Conservation (phyloP, 768 basidiomycete species). For the Tylopilus balloui region DNA sequence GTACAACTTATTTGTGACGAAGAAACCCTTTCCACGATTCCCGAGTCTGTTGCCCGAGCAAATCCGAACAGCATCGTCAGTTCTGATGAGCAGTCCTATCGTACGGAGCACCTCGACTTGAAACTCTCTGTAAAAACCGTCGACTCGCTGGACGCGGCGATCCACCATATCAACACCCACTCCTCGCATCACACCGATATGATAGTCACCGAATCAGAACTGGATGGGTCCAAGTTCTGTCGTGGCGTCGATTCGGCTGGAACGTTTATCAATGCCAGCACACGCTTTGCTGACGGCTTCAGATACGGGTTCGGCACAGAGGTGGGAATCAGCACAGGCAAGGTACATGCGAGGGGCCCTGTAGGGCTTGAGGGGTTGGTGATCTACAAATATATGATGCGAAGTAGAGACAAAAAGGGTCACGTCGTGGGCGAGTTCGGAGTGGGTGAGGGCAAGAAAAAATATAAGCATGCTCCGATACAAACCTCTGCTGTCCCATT, state of each 20-base stretch:
- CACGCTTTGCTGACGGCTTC: conserved; percentile 95
- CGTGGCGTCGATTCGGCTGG: conserved; percentile 89
- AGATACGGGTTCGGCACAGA: conserved; percentile 97
- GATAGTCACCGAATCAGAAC: conserved; percentile 78
- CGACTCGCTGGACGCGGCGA: conserved; percentile 67
- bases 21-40: conserved; percentile 54
- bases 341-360: conserved; percentile 94
- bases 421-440: conserved; percentile 90
- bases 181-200: conserved; percentile 94
- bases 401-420: conserved; percentile 67
- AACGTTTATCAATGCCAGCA: conserved; percentile 92
- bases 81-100: conserved; percentile 63
- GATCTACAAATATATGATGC: conserved; percentile 94
- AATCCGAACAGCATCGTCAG: conserved; percentile 48
- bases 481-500: conserved; percentile 21
- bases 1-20: conserved; percentile 82
- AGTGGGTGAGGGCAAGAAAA: conserved; percentile 58
- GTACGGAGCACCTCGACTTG: conserved; percentile 84
- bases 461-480: conserved; percentile 58
- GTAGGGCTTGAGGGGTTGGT: conserved; percentile 92
- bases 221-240: conserved; percentile 70
- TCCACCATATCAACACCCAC: conserved; percentile 86
- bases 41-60: conserved; percentile 30
- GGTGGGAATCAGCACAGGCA: conserved; percentile 95
- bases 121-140: conserved; percentile 77